These are phyloP conservation scores for Starmerella riodocensis DNA, from an alignment of 805 yeast genomes.

Conservation along the genomic window DNA sequence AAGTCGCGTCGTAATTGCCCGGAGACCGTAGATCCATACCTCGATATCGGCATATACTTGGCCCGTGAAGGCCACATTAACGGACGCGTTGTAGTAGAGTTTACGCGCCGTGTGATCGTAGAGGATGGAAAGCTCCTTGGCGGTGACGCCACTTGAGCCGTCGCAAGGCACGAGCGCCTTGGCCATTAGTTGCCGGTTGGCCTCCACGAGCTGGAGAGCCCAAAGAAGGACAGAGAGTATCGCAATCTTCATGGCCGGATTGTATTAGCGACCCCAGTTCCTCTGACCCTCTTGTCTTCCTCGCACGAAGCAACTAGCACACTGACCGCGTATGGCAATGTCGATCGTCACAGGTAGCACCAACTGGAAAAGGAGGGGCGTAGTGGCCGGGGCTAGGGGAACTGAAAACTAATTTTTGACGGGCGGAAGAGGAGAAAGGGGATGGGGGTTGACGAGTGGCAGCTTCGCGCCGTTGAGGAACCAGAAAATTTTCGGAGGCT, in stretches of 20 bases:
- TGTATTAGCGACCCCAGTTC: neutral
- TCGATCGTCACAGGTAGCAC: no score
- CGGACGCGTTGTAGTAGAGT: constrained; percentile 52
- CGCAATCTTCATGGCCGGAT: constrained; percentile 6
- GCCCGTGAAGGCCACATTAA: constrained; percentile 55
- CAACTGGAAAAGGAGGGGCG: no score
- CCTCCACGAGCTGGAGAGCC: constrained; percentile 4
- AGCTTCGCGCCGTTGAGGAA: no score
- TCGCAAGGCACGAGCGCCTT: constrained; percentile 77
- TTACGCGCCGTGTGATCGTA: constrained; percentile 62
- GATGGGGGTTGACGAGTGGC: no score
- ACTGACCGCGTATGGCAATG: no score
- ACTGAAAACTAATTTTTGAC: no score
- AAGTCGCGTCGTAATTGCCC: constrained; percentile 42
- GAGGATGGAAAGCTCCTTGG: constrained; percentile 58
- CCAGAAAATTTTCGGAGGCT: no score
- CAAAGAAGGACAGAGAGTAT: constrained; percentile 7
- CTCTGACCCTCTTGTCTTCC: no score
- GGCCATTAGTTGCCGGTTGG: constrained; percentile 32
- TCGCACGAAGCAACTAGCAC: no score
- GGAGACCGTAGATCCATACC: constrained; percentile 78
- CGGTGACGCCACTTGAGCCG: constrained; percentile 60
- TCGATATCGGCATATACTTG: constrained; percentile 55
- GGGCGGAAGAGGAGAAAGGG: no score
- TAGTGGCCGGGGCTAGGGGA: no score